These are phyloP conservation scores for Solanum clarkiae DNA, from an alignment of 257 asterid genomes.

Conservation along the genomic window DNA sequence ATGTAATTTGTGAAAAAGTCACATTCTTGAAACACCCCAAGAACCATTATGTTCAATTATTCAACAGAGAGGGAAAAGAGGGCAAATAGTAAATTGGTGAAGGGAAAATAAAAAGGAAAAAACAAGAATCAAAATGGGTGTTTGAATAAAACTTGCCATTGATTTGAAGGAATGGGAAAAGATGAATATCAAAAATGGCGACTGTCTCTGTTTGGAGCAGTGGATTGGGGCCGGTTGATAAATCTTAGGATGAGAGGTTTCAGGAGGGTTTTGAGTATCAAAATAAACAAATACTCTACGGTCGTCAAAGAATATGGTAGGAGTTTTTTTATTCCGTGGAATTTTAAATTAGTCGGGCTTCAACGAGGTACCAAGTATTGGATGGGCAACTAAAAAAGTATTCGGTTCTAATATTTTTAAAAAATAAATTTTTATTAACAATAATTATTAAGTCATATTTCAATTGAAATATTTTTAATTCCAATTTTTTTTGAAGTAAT, in stretches of 20 bases:
- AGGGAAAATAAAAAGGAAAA: neutral
- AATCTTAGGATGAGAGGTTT: neutral
- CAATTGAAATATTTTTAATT: too few species aligned
- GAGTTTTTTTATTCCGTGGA: too few species aligned
- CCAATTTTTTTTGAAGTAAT: too few species aligned
- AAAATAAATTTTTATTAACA: too few species aligned
- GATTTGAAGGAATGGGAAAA: neutral
- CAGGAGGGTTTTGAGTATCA: neutral
- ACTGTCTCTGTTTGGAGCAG: neutral
- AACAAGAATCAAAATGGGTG: neutral
- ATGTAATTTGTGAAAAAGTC: neutral
- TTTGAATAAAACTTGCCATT: neutral
- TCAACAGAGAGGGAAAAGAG: neutral
- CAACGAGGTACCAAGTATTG: too few species aligned
- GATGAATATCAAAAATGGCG: neutral
- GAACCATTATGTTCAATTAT: neutral
- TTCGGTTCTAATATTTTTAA: too few species aligned
- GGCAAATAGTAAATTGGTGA: neutral
- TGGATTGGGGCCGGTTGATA: neutral
- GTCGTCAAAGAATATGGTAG: too few species aligned
- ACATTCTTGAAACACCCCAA: neutral
- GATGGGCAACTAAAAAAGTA: too few species aligned
- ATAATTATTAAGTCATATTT: too few species aligned
- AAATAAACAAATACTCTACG: too few species aligned
- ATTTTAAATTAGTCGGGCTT: too few species aligned